phyloP scores from a whole-genome alignment of 106 monocot genomes.

The Allium fistulosum region DNA sequence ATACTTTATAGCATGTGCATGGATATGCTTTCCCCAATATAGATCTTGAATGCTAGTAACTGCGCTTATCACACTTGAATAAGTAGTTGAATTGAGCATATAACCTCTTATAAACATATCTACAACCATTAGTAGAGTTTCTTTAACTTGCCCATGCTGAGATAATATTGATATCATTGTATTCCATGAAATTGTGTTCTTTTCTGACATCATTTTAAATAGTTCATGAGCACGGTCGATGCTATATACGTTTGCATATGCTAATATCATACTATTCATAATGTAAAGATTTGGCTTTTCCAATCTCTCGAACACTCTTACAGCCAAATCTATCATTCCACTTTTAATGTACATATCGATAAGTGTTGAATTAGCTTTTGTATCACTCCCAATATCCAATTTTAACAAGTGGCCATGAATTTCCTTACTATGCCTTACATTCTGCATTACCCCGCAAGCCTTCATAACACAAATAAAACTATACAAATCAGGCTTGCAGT shows the following conservation, averaged over 20 bases:
- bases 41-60: constrained; percentile 43
- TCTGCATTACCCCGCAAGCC: constrained; percentile 40
- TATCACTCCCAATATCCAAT: constrained; percentile 27
- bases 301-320: constrained; percentile 34
- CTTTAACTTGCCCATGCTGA: constrained; percentile 23
- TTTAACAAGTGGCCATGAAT: constrained; percentile 57
- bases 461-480: constrained; percentile 56
- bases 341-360: constrained; percentile 79
- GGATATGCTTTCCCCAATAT: constrained; percentile 62
- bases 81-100: constrained; percentile 50
- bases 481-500: constrained; percentile 20
- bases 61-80: constrained; percentile 49
- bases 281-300: constrained; percentile 48
- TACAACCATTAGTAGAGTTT: constrained; percentile 35
- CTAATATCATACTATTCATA: constrained; percentile 72
- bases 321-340: constrained; percentile 35
- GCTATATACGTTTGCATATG: constrained; percentile 32
- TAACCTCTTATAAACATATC: constrained; percentile 48
- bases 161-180: constrained; percentile 60
- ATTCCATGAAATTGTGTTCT: constrained; percentile 81
- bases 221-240: constrained; percentile 33
- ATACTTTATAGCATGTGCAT: constrained; percentile 49
- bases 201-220: constrained; percentile 52
- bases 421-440: constrained; percentile 25
- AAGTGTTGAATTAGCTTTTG: constrained; percentile 30